Evolutionary conservation across 2,329 filamentous ascomycete species (phyloP).

Genomic region (Coleophoma cylindrospora): DNA sequence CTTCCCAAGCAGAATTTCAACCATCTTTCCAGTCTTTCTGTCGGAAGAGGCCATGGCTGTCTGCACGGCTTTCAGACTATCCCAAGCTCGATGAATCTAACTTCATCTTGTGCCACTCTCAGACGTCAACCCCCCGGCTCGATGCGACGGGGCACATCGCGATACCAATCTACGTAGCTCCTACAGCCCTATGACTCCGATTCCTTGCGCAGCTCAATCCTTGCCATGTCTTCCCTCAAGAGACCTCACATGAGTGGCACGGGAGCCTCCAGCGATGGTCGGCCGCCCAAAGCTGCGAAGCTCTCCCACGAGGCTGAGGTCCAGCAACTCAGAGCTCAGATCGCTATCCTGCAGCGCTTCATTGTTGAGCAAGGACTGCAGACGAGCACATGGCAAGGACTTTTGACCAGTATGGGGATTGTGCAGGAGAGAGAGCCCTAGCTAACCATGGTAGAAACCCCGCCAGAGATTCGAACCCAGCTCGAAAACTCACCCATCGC

Average conservation of each 20-base stretch:
- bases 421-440: no score
- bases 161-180: no score
- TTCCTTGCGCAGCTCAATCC: not conserved
- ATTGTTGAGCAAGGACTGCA: not conserved
- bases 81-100: no score
- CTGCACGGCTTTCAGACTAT: no score
- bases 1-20: no score
- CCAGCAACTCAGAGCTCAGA: not conserved
- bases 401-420: not conserved
- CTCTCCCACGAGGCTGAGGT: not conserved
- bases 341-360: not conserved
- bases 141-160: no score
- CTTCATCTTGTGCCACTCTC: no score
- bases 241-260: not conserved
- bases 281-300: not conserved
- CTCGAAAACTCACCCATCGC: not conserved
- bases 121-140: no score
- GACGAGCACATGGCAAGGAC: not conserved
- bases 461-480: not conserved
- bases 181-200: no score
- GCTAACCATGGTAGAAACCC: not conserved
- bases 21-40: no score
- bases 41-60: no score
- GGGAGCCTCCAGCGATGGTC: not conserved
- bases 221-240: not conserved